Evolutionary conservation across 139 green algal genomes (phyloP).

Genomic region (Auxenochlorella pyrenoidosa): DNA sequence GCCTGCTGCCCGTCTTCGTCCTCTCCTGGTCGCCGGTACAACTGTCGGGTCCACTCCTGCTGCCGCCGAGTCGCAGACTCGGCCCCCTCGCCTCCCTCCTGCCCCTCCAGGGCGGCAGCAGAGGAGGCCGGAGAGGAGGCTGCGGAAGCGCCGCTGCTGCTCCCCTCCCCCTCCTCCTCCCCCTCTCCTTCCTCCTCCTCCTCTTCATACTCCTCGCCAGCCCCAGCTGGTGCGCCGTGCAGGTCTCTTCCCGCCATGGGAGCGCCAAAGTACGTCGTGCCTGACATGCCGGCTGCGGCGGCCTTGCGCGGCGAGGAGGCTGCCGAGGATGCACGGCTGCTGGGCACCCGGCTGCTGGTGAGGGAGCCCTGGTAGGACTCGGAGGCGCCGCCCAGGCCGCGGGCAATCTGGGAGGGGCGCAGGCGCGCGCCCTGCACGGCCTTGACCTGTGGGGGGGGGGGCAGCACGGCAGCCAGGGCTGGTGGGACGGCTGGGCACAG

Average conservation of each 20-base stretch:
- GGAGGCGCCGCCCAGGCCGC: neutral
- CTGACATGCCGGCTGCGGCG: neutral
- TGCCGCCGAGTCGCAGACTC: neutral
- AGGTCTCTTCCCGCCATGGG: neutral
- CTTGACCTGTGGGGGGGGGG: neutral
- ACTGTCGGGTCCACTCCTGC: neutral
- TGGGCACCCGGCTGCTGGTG: neutral
- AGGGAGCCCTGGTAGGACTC: neutral
- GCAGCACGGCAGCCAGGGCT: neutral
- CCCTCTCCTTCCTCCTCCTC: neutral
- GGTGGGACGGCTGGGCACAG: neutral
- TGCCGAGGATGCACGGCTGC: neutral
- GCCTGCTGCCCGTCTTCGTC: neutral
- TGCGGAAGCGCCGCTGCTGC: too few species aligned
- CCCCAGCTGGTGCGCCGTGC: neutral
- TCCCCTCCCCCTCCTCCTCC: neutral
- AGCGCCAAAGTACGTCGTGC: neutral
- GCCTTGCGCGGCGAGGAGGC: neutral
- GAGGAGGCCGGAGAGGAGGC: too few species aligned
- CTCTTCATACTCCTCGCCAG: neutral
- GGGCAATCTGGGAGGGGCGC: slow-evolving; percentile 24
- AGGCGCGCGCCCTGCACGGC: slow-evolving; percentile 18
- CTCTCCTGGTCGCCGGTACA: neutral
- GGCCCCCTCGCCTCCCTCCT: neutral
- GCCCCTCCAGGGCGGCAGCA: neutral